Conservation (phyloP, 2,329 filamentous ascomycete species). For the Colletotrichum tamarilloi region DNA sequence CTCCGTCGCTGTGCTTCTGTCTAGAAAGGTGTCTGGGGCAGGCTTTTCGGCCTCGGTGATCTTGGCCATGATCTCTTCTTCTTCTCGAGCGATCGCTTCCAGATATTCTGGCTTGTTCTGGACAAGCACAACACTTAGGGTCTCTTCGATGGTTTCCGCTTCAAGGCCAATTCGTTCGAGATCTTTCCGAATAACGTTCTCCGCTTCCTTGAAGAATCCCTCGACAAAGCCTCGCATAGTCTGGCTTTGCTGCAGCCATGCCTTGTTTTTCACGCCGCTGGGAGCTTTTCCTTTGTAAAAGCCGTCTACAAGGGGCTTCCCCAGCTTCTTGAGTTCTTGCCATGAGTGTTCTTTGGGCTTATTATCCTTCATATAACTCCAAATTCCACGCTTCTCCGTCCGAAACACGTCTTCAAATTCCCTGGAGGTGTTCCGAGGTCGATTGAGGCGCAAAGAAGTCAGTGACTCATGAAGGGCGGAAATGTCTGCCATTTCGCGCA, state of each 20-base stretch:
- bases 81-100: neutral
- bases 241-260: neutral
- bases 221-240: neutral
- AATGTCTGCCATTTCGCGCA: neutral
- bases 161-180: neutral
- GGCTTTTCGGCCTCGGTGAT: neutral
- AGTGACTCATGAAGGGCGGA: neutral
- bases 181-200: neutral
- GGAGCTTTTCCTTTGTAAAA: neutral
- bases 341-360: neutral
- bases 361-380: neutral
- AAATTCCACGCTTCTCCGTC: neutral
- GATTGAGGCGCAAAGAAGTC: neutral
- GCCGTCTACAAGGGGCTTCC: neutral
- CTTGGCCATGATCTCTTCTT: neutral
- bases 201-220: neutral
- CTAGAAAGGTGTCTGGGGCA: neutral
- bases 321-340: neutral
- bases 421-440: neutral
- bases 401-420: accelerated
- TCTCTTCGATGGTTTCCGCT: neutral
- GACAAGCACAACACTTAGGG: accelerated
- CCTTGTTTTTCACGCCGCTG: neutral
- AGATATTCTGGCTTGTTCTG: neutral
- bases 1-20: neutral